Evolutionary conservation across 768 basidiomycete species (phyloP).

Genomic region (Lyophyllum atratum): DNA sequence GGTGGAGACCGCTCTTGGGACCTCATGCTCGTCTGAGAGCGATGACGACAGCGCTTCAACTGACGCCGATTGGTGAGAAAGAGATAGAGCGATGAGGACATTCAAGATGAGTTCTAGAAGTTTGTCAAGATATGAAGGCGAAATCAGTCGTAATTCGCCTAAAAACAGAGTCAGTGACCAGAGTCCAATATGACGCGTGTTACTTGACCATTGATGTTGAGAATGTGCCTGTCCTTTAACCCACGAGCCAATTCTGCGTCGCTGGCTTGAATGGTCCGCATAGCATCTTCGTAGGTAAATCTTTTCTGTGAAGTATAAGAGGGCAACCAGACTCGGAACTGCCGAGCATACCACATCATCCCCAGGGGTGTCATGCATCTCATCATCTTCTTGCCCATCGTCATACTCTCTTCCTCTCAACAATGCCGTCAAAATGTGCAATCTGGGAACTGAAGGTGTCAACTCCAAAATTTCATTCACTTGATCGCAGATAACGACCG

Average conservation of each 20-base stretch:
- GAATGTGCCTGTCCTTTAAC: constrained; percentile 67
- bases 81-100: constrained; percentile 63
- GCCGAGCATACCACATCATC: constrained; percentile 10
- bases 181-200: not conserved
- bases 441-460: constrained; percentile 71
- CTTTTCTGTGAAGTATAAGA: constrained; percentile 3
- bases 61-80: constrained; percentile 51
- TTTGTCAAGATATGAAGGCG: constrained; percentile 61
- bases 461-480: constrained; percentile 86
- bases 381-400: constrained; percentile 56
- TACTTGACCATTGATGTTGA: constrained; percentile 64
- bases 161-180: not conserved
- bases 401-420: constrained; percentile 72
- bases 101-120: constrained; percentile 79
- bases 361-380: constrained; percentile 19
- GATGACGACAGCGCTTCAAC: constrained; percentile 60
- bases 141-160: constrained; percentile 78
- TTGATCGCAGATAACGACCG: constrained; percentile 75
- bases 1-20: constrained; percentile 56
- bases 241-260: constrained; percentile 70
- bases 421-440: constrained; percentile 63
- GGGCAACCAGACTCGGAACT: not conserved
- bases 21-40: constrained; percentile 73
- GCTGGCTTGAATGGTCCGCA: constrained; percentile 76
- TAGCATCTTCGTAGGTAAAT: constrained; percentile 64